Conservation (phyloP, 805 yeast species). For the Priceomyces haplophilus region DNA sequence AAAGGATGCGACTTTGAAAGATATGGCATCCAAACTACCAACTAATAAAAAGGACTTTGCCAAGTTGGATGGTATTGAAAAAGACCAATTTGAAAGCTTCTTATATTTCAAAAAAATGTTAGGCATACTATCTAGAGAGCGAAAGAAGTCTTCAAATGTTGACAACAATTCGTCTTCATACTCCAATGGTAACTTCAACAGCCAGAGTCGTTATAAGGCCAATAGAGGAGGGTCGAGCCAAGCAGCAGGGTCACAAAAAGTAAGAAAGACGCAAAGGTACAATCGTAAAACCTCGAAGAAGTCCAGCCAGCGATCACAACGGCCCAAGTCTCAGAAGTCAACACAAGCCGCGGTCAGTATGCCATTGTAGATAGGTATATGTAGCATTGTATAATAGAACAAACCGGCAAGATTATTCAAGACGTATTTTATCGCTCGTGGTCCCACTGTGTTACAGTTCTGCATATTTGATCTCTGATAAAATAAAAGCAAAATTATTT, state of each 20-base stretch:
- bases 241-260: slow-evolving; percentile 1
- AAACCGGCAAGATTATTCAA: no score
- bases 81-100: slow-evolving; percentile 32
- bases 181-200: not conserved
- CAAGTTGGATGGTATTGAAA: slow-evolving; percentile 33
- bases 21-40: slow-evolving; percentile 57
- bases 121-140: slow-evolving; percentile 27
- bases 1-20: slow-evolving; percentile 40
- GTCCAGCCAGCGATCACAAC: slow-evolving; percentile 2
- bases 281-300: not conserved
- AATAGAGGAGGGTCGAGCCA: not conserved
- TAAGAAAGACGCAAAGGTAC: not conserved
- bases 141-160: slow-evolving; percentile 19
- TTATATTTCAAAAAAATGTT: slow-evolving; percentile 38
- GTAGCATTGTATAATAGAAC: not conserved
- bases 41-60: slow-evolving; percentile 46
- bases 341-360: slow-evolving; percentile 1
- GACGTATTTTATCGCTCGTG: no score
- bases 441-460: no score
- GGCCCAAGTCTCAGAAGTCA: not conserved
- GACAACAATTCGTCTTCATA: slow-evolving; percentile 1
- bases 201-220: not conserved
- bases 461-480: no score
- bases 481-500: no score
- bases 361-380: slow-evolving; percentile 5